phyloP scores from a whole-genome alignment of 768 basidiomycete species.

The Fistulinella prunicolor region DNA sequence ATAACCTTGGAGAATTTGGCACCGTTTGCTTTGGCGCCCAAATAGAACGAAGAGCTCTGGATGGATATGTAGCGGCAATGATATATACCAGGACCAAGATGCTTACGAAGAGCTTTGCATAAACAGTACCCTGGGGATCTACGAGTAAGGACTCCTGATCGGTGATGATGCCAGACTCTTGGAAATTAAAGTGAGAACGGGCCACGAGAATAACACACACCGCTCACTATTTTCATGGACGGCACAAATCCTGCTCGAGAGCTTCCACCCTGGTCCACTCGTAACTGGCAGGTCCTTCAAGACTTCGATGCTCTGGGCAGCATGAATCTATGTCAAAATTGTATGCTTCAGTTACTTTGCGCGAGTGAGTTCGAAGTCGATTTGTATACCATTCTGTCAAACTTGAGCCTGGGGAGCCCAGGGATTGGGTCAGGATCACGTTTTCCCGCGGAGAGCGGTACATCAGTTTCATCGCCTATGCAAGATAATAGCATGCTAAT shows the following conservation, averaged over 20 bases:
- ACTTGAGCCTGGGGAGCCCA: conserved; percentile 68
- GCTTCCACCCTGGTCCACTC: conserved; percentile 78
- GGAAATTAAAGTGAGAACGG: background rate
- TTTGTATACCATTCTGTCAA: conserved; percentile 60
- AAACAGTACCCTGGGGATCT: conserved; percentile 55
- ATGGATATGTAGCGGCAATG: background rate
- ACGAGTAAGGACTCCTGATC: conserved; percentile 63
- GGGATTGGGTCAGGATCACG: conserved; percentile 42
- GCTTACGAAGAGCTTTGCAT: conserved; percentile 62
- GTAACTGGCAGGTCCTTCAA: conserved; percentile 73
- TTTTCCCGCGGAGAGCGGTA: conserved; percentile 65
- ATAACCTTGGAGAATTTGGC: conserved; percentile 61
- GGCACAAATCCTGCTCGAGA: conserved; percentile 61
- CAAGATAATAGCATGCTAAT: background rate
- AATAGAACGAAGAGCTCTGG: conserved; percentile 64
- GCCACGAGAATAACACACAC: background rate
- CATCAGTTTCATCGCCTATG: conserved; percentile 56
- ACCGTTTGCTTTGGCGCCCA: conserved; percentile 64
- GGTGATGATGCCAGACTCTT: conserved; percentile 74
- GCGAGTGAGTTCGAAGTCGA: background rate
- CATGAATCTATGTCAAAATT: conserved; percentile 57
- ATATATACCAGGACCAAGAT: background rate
- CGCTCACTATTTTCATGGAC: conserved; percentile 79
- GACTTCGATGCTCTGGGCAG: conserved; percentile 74
- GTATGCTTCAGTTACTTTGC: background rate